Evolutionary conservation across 768 basidiomycete genomes (phyloP), one percentile per base, ranked within the genome.

Genomic region (Pholiota conissans): DNA sequence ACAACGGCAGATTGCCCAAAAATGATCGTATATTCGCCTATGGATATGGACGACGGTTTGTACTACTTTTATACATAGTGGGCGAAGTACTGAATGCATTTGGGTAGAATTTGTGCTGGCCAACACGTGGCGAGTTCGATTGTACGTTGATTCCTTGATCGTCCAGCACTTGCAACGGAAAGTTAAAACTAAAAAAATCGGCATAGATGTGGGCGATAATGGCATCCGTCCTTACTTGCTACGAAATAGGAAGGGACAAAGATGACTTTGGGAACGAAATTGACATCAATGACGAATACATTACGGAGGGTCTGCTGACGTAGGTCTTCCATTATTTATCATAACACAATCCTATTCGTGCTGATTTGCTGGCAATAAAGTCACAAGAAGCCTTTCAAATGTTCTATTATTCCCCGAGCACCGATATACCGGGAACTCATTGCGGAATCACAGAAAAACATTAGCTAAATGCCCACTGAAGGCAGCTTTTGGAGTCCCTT

Each of bases 21-120:
- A 57, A 42, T 55, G 70, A 54, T 63, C 66, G 18, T 47, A 48
- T 59, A 18, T 20, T 58, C 3, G 54, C 55, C 7, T 62, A 54
- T 34, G 57, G 57, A n/a, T 62, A 58, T 35, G 61, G 61, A 7
- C 30, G 61, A 26, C 24, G 52, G 52, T 32, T 6, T 6, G 30
- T 6, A 6, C 30, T 32, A 13, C 30, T 13, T 32, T 32, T 32
- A n/a, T n/a, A n/a, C n/a, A n/a, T n/a, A n/a, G n/a, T 32, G 30
- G 30, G 6, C 30, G 13, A 32, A 32, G 6, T 32, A 32, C 30
- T 32, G 30, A 32, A 32, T 13, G 54, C 14, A 47, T 29, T 6
- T 29, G 16, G 10, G 22, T n/a, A 56, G 55, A 28, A 37, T 56
- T 49, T 56, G 55, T 14, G 46, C 40, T 24, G 55, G 55, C 27